Evolutionary conservation across 2,329 filamentous ascomycete species (phyloP), one percentile per base, ranked within the genome.

Genomic region (Hyphodiscus sp.): DNA sequence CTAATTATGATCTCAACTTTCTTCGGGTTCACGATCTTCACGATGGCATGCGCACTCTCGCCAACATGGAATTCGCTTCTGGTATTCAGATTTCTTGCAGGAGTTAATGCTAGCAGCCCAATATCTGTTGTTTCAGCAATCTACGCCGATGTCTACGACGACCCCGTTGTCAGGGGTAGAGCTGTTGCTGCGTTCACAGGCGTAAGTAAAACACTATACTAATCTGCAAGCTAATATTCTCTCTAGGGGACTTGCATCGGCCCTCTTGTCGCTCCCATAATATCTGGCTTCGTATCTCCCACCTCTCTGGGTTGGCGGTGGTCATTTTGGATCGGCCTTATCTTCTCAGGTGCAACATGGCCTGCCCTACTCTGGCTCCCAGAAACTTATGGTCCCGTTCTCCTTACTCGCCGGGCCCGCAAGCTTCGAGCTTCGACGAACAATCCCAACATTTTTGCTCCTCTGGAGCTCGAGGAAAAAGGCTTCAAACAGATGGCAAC

Each of bases 181-280:
- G 79, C 80, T 4, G 83, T 85, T 73, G 76, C 82, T 1, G 69
- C 79, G 42, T 86, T 84, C 69, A 85, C 85, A 77, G 80, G 78
- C 18, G 82, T 79, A 59, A 50, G 64, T 42, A 26, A 2, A 11
- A n/a, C 18, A n/a, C 5, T 19, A 9, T 18, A 10, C 6, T 15
- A 19, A 18, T n/a, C 47, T 59, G 26, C 59, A 23, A 45, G 23
- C 38, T 26, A 47, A n/a, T 23, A 9, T 45, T 23, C 38, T 6
- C 41, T 30, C 23, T 57, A 80, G 77, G 75, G 76, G 15, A 89
- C 85, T 2, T 77, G 80, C 0, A 81, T 81, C 45, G 86, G 86
- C 0, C 85, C 66, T 0, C 74, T 88, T 16, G 71, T 86, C 0
- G 82, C 82, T 0, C 82, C 83, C 5, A 66, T 85, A 0, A 70